Conservation (phyloP, 306 rosid species). For the Cajanus cajan region DNA sequence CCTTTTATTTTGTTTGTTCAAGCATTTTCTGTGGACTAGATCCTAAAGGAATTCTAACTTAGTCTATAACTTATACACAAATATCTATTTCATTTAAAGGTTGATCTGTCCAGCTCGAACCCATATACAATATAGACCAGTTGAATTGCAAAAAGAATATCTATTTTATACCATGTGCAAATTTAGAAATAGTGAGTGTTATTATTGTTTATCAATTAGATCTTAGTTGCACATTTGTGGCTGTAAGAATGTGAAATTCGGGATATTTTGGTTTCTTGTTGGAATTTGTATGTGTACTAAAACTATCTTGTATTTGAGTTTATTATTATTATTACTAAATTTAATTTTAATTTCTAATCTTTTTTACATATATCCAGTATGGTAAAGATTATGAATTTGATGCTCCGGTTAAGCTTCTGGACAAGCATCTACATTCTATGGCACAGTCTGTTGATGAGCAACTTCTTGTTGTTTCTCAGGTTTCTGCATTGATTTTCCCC, state of each 20-base stretch:
- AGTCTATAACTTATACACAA: neutral
- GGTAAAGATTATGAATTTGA: constrained; percentile 85
- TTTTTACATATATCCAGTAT: constrained; percentile 48
- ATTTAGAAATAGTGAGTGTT: neutral
- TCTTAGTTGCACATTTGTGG: neutral
- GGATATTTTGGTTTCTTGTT: neutral
- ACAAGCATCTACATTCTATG: constrained; percentile 74
- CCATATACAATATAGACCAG: neutral
- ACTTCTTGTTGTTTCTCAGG: constrained; percentile 85
- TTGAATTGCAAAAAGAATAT: neutral
- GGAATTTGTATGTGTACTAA: neutral
- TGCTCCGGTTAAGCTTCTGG: constrained; percentile 82
- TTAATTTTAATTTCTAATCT: neutral
- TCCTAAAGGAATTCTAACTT: neutral
- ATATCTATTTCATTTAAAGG: neutral
- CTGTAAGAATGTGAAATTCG: neutral
- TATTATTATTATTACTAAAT: neutral
- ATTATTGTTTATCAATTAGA: neutral
- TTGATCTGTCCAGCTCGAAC: neutral
- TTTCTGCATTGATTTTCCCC: constrained; percentile 23
- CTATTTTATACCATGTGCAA: neutral
- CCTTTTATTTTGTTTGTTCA: neutral
- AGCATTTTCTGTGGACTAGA: neutral
- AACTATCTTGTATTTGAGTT: neutral
- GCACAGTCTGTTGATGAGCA: constrained; percentile 79